Base-by-base conservation (phyloP, 2,329 filamentous ascomycete genomes). In the Scleromitrula shiraiana region DNA sequence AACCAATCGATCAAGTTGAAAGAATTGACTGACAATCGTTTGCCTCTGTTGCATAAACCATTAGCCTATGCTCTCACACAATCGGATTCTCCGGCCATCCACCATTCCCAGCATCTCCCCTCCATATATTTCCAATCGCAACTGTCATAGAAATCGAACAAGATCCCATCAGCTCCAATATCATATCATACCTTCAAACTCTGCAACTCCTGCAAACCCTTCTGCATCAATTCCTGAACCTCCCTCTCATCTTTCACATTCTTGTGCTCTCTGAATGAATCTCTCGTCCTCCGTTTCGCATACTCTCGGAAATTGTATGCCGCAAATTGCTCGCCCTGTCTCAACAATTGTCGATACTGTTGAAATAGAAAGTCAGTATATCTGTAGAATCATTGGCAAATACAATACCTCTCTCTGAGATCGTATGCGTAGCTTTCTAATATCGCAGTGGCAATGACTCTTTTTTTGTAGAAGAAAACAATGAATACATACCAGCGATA, bases 231-330 rank as follows among this genome's bases (percentile, higher is more conserved):
- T 68, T 95, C 89, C 68, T 97, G 89, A 66, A 95, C 75, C 69
- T 76, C 75, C 54, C 88, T 75, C 56, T 80, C 75, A 63, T 96
- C 93, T 38, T 78, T 71, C 61, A 88, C 83, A 48, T 68, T 65
- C 67, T 80, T 77, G 67, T 94, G 77, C 66, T 95, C 88, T 60
- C 85, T 79, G 68, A 97, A 98, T 4, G 88, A 83, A 72, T 97
- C 93, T 65, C 78, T 79, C 65, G 93, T 95, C 67, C 91, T 80
- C 64, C 93, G 83, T 69, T 83, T 85, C 46, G 93, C 90, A 69
- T 98, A 98, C 67, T 96, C 91, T 70, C 93, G 82, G 76, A 96
- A 98, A 71, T 97, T 98, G 75, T 97, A 98, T 59, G 85, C 81
- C 53, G 88, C 80, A 68, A 98, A 97, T 64, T 95, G 86, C 53